Base-by-base conservation (phyloP, 352 stramenopile species). In the Albugo candida region DNA sequence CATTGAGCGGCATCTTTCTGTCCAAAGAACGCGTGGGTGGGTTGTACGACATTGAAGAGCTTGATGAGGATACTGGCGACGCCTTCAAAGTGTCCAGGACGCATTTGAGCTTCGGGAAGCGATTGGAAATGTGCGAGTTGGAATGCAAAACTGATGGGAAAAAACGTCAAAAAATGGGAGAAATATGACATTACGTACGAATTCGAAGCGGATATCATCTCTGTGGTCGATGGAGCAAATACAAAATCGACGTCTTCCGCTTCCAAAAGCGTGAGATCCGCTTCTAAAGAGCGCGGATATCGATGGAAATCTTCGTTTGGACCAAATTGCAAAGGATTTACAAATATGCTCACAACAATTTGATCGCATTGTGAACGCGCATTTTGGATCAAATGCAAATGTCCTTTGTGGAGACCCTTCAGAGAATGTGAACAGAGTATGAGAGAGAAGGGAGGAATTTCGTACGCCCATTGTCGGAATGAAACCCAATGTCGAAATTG, bases 51-150 rank as follows among this genome's bases (percentile, higher is more conserved):
- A 69, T 99, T 99, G 61, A 99, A 97, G 14, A 99, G 71, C 70
- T 99, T 99, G 41, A 89, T 92, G 2, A 99, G 94, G 49, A 99
- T 80, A 0, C 95, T 99, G 20, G 93, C 89, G n/a, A 99, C 95
- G 51, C 96, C 96, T 34, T 86, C 76, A 67, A 99, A 99, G 67
- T 98, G 95, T 13, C 93, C 94, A 5, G 95, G 94, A 27, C 96
- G 85, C 42, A 76, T 81, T 20, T 65, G 49, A 1, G 92, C 93
- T 67, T 99, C 94, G 0, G 73, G 71, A 27, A 96, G 78, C 36
- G 94, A 64, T 55, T 98, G 88, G 60, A 98, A 97, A 36, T 88
- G 92, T 48, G 92, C 68, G 2, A 92, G 92, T 19, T 92, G 72
- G 11, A 99, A 80, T 62, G 92, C 97, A 43, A 83, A 94, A 8